A percentile compares a stretch with the other conserved stretches of the same genome.
Evolutionary conservation across 305 asterid species (phyloP).

Genomic region (Fraxinus velutina): DNA sequence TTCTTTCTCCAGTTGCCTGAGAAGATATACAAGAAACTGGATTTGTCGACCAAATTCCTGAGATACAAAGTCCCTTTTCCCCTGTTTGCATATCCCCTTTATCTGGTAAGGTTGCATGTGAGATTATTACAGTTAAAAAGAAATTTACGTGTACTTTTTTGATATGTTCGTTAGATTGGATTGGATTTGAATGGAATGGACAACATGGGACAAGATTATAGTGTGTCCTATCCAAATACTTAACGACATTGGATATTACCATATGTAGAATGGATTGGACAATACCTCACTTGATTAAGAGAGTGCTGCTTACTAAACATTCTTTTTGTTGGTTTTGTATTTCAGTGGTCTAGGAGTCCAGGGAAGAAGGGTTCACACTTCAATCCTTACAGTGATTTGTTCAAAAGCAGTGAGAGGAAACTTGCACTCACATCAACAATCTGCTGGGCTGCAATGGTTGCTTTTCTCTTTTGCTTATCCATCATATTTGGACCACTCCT

Average conservation of each 20-base stretch:
- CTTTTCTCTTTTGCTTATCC: background rate
- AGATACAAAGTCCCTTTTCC: conserved; percentile 90
- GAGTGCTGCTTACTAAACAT: background rate
- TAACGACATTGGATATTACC: background rate
- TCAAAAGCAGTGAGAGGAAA: background rate
- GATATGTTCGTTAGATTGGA: background rate
- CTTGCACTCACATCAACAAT: background rate
- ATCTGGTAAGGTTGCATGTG: conserved; percentile 43
- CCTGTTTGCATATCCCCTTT: conserved; percentile 75
- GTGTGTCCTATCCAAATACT: background rate
- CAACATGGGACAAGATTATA: background rate
- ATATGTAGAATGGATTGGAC: background rate
- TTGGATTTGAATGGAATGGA: background rate
- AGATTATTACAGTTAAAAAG: background rate
- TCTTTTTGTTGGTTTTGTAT: background rate
- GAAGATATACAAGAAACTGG: conserved; percentile 56
- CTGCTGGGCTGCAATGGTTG: background rate
- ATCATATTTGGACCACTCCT: background rate
- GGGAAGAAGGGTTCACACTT: conserved; percentile 4
- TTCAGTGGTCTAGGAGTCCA: background rate
- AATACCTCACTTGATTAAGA: background rate
- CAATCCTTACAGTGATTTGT: background rate
- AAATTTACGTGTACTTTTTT: background rate
- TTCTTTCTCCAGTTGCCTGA: conserved; percentile 39
- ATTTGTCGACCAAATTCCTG: conserved; percentile 55